Conservation (phyloP, 768 basidiomycete species). For the Rhodocollybia butyracea region DNA sequence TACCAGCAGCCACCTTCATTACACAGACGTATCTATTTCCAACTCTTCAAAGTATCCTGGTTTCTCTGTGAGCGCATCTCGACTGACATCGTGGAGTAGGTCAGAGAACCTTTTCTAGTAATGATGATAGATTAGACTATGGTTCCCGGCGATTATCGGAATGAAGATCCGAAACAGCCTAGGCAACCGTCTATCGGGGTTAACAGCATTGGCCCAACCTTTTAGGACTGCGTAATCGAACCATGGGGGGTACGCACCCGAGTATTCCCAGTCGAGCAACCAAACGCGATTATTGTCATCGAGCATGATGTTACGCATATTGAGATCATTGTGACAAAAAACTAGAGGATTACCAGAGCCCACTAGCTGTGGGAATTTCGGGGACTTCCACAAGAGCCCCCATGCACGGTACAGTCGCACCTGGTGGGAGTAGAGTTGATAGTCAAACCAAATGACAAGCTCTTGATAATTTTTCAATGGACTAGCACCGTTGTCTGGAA, state of each 20-base stretch:
- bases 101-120: too few relatives aligned
- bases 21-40: too few relatives aligned
- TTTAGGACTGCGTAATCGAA: constrained; percentile 2
- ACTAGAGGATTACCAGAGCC: too few relatives aligned
- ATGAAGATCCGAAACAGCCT: constrained; percentile 1
- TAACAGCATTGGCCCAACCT: constrained; percentile 3
- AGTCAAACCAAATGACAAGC: constrained; percentile 14
- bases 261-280: constrained; percentile 7
- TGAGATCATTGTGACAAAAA: constrained; percentile 16
- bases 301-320: constrained; percentile 18
- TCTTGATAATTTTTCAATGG: constrained; percentile 19
- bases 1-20: too few relatives aligned
- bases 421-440: not conserved
- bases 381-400: not conserved
- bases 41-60: too few relatives aligned
- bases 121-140: too few relatives aligned
- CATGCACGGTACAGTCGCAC: not conserved
- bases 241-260: constrained; percentile 6
- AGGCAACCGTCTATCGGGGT: not conserved
- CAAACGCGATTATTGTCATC: constrained; percentile 13
- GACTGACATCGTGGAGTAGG: too few relatives aligned
- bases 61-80: too few relatives aligned
- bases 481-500: constrained; percentile 10
- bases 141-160: not conserved
- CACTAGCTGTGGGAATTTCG: not conserved